A percentile compares a stretch with the other conserved stretches of the same genome.
These are phyloP conservation scores for Mycena capillaripes DNA, from an alignment of 768 basidiomycete species.

Conservation along the genomic window DNA sequence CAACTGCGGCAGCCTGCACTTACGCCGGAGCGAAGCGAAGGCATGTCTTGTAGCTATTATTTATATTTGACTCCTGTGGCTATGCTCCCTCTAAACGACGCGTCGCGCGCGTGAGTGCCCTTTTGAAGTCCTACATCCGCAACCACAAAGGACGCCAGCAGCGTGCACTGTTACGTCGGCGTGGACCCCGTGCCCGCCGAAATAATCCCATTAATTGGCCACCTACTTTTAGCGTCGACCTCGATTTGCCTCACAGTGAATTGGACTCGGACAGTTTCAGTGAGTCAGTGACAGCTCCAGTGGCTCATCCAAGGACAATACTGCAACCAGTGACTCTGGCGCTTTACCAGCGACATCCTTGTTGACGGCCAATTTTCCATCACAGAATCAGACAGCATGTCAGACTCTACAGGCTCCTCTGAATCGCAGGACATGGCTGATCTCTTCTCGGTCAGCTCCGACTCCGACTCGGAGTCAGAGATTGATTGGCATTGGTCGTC, in stretches of 20 bases:
- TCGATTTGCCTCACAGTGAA: neutral
- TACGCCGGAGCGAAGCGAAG: no score
- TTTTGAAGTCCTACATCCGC: neutral
- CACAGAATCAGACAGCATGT: neutral
- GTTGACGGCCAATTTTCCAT: neutral
- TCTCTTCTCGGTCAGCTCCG: neutral
- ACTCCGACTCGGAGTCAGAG: neutral
- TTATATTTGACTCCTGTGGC: no score
- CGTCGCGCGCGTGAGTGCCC: neutral
- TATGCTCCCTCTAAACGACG: neutral
- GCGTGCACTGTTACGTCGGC: neutral
- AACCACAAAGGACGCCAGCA: constrained; percentile 2
- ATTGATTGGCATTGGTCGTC: neutral
- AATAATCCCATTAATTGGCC: neutral
- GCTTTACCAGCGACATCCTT: neutral
- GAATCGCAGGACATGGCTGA: neutral
- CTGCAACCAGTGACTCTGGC: neutral
- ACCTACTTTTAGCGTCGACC: neutral
- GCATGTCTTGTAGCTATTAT: no score
- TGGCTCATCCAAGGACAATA: neutral
- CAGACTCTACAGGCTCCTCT: neutral
- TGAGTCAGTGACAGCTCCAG: neutral
- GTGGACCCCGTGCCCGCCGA: neutral
- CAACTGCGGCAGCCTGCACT: no score
- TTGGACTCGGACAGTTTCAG: neutral